phyloP scores from a whole-genome alignment of 148 eudicot genomes.

The Arbutus unedo region DNA sequence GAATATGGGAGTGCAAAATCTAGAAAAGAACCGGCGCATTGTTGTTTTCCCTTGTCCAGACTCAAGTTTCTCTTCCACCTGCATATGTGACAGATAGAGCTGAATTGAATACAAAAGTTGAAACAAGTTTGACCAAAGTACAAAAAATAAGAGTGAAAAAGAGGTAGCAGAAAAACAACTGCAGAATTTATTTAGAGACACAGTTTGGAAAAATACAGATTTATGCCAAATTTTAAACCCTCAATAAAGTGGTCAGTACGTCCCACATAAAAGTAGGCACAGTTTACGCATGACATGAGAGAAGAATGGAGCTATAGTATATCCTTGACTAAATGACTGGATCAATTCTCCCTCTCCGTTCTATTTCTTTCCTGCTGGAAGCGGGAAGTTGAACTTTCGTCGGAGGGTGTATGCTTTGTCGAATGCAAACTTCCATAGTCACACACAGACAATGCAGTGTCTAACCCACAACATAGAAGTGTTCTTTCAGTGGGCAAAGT shows the following conservation, averaged over 20 bases:
- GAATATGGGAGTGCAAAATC: conserved; percentile 90
- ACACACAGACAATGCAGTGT: no score
- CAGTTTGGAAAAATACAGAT: background rate
- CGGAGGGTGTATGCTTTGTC: no score
- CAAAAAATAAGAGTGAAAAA: background rate
- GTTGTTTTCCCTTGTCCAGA: conserved; percentile 90
- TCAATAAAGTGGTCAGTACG: background rate
- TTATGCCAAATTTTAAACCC: background rate
- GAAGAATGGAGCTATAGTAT: background rate
- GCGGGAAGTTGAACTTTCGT: no score
- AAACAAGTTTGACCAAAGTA: background rate
- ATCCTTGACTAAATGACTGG: background rate
- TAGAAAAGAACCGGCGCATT: conserved; percentile 70
- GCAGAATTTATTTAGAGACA: background rate
- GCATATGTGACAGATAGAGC: conserved; percentile 14
- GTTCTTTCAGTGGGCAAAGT: no score
- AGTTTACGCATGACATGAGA: background rate
- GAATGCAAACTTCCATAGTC: no score
- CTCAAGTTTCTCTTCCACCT: conserved; percentile 99
- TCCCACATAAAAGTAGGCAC: background rate
- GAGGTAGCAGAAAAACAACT: background rate
- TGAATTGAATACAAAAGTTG: background rate
- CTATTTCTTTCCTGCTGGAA: background rate
- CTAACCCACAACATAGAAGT: no score
- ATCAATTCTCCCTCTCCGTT: background rate